Conservation (phyloP, 2,329 filamentous ascomycete species). For the Talaromyces sp. region DNA sequence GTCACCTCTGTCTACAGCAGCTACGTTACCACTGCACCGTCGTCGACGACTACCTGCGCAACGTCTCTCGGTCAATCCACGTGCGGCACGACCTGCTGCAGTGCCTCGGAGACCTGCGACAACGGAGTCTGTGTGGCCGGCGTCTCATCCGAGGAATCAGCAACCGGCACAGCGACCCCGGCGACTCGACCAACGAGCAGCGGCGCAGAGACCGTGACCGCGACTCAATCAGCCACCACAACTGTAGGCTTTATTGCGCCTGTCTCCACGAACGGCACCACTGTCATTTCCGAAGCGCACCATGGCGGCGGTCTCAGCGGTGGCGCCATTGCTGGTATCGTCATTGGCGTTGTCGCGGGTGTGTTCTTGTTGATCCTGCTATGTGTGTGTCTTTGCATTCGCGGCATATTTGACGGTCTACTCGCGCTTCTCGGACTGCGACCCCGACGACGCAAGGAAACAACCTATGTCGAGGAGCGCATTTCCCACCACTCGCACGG, state of each 20-base stretch:
- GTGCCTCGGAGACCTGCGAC: constrained; percentile 43
- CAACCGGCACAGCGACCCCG: constrained; percentile 36
- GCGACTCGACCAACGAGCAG: constrained; percentile 46
- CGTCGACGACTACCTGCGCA: constrained; percentile 42
- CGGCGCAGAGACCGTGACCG: constrained; percentile 41
- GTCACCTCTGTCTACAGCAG: constrained; percentile 54
- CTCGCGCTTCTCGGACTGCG: constrained; percentile 43
- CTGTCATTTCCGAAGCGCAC: constrained; percentile 31
- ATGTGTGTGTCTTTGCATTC: constrained; percentile 44
- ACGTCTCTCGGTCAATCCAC: constrained; percentile 41
- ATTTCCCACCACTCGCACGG: constrained; percentile 34
- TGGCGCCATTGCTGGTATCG: constrained; percentile 51
- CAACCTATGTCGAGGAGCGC: constrained; percentile 40
- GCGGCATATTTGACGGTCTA: constrained; percentile 38
- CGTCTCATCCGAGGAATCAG: constrained; percentile 40
- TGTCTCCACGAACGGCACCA: constrained; percentile 41
- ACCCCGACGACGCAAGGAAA: constrained; percentile 36
- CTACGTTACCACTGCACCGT: constrained; percentile 26
- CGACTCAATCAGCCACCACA: constrained; percentile 39
- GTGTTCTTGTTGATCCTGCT: constrained; percentile 45
- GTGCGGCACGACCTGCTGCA: constrained; percentile 47
- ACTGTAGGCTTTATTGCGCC: constrained; percentile 47
- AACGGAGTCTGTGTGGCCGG: constrained; percentile 40
- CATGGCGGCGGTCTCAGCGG: constrained; percentile 42
- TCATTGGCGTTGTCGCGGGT: constrained; percentile 47